Conservation (phyloP, 1,139 yeast genomes). For the Lodderomyces theae region DNA sequence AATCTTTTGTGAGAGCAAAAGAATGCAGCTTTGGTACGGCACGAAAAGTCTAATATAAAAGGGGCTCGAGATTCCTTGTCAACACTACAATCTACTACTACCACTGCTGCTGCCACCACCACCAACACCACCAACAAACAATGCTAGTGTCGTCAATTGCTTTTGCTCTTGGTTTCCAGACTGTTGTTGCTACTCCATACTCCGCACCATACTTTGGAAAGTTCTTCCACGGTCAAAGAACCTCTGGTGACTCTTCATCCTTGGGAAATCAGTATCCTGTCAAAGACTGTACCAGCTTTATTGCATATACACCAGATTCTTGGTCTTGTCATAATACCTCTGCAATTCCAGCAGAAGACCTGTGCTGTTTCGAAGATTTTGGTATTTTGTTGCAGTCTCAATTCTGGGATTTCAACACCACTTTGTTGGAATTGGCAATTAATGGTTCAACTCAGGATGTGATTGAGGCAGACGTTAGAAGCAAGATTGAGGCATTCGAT, state of each 20-base stretch:
- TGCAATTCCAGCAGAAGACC: constrained; percentile 16
- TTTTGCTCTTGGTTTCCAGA: constrained; percentile 1
- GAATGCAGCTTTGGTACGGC: too few species aligned
- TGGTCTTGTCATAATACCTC: constrained; percentile 31
- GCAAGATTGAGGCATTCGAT: constrained; percentile 9
- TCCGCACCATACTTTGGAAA: constrained; percentile 14
- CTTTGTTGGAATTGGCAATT: constrained; percentile 21
- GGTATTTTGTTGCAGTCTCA: constrained; percentile 40
- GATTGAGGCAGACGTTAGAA: constrained; percentile 11
- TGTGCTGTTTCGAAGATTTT: constrained; percentile 34
- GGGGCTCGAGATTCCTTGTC: too few species aligned
- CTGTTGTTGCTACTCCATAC: constrained; percentile 10
- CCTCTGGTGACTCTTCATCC: constrained; percentile 14
- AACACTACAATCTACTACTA: too few species aligned
- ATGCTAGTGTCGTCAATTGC: constrained; percentile 1
- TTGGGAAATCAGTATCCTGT: constrained; percentile 13
- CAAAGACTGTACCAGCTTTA: constrained; percentile 12
- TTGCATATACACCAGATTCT: constrained; percentile 12
- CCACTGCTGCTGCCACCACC: too few species aligned
- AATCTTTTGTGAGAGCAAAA: too few species aligned
- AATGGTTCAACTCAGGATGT: constrained; percentile 18
- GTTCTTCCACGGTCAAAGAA: constrained; percentile 14
- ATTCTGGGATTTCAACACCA: constrained; percentile 39
- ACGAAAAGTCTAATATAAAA: too few species aligned
- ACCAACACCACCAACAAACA: background rate